Evolutionary conservation across 2,329 filamentous ascomycete species (phyloP).

Genomic region (Stachybotrys chartarum): DNA sequence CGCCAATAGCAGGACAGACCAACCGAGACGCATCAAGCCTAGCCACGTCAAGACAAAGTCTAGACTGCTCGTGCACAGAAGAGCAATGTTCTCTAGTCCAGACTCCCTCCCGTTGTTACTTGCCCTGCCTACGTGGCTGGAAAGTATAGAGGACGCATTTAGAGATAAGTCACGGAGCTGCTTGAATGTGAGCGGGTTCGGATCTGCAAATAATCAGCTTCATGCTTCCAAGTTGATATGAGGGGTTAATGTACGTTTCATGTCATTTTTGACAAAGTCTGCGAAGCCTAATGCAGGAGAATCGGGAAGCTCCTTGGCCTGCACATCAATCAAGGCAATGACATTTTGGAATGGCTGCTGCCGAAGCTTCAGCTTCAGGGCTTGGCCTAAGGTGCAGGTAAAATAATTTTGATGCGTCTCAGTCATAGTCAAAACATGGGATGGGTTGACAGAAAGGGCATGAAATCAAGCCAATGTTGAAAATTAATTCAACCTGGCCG

Average conservation of each 20-base stretch:
- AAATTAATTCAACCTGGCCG: too few relatives aligned
- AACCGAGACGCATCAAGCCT: slow-evolving; percentile 47
- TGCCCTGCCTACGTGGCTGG: neutral
- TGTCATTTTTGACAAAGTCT: neutral
- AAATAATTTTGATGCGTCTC: slow-evolving; percentile 40
- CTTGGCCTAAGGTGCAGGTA: slow-evolving; percentile 53
- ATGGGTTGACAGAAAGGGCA: neutral
- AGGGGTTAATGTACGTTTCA: neutral
- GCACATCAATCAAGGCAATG: slow-evolving; percentile 40
- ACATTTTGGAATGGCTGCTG: slow-evolving; percentile 32
- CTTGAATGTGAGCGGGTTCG: slow-evolving; percentile 17
- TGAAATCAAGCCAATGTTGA: neutral
- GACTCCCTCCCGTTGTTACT: neutral
- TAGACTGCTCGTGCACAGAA: slow-evolving; percentile 49
- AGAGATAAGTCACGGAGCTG: slow-evolving; percentile 22
- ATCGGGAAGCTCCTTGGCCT: slow-evolving; percentile 29
- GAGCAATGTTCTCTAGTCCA: slow-evolving; percentile 18
- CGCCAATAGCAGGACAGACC: slow-evolving; percentile 50
- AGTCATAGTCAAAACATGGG: slow-evolving; percentile 2
- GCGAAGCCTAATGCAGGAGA: slow-evolving; percentile 43
- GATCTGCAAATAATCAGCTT: slow-evolving; percentile 1
- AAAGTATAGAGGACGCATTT: slow-evolving; percentile 21
- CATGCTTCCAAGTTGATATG: too few relatives aligned
- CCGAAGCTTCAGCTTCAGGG: slow-evolving; percentile 14
- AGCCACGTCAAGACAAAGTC: slow-evolving; percentile 55